Base-by-base conservation (phyloP, 192 early-diverging fungal genomes). In the Coemansia sp. region DNA sequence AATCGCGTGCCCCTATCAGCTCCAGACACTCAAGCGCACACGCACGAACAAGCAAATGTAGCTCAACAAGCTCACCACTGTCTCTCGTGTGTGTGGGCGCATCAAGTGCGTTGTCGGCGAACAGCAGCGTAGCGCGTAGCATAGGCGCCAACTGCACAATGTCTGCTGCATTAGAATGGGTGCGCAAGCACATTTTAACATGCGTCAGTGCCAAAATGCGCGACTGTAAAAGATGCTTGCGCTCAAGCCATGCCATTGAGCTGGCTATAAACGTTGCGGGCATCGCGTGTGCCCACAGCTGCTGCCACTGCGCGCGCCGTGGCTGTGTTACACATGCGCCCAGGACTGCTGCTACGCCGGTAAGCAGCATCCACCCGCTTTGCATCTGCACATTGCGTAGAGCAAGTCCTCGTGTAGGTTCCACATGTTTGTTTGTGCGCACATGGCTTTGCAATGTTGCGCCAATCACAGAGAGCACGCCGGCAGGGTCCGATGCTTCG, bases 81-180 rank as follows among this genome's bases (percentile, higher is more conserved):
- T 60, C 57, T 17, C 50, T 28, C 14, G 66, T 57, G 25, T 63
- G 60, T 3, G 51, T 47, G 11, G 77, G 72, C 0, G 78, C 78
- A 37, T 81, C 78, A 11, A 81, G 64, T 22, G 78, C 78, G 23
- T 81, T 81, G 11, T 81, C 78, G 23, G 69, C 73, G 59, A 72
- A 81, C 63, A 69, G 26, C 47, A 81, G 22, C 2, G 73, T 47
- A 5, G 65, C 60, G 2, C 67, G 50, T 14, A 81, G n/a, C 20
- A 61, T 36, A 0, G 60, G 31, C 26, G 56, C 62, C 42, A 81
- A 28, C 8, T 2, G 21, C 25, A 44, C 17, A 1, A 48, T 19
- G 19, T 17, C 7, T 8, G 19, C 12, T 17, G 40, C 14, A 28
- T 0, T 15, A 7, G 47, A 4, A 7, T 3, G 15, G 4, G 47